A percentile compares a stretch with the other conserved stretches of the same genome.
phyloP scores from a whole-genome alignment of 257 asterid species.

The Solanum lycopersicoides region DNA sequence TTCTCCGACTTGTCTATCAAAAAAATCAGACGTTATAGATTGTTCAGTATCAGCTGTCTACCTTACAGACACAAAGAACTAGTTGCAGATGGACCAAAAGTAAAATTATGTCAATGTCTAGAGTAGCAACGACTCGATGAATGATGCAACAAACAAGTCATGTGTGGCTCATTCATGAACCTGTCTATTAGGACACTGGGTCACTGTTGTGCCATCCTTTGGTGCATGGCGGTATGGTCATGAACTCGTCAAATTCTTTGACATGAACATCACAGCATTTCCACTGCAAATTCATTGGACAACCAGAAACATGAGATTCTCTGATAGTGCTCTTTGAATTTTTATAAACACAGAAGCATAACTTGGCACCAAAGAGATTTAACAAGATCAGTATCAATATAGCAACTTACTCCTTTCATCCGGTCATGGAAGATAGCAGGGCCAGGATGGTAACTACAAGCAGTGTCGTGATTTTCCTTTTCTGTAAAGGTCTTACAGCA shows the following conservation, averaged over 20 bases:
- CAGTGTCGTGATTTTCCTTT: conserved; percentile 74
- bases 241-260: conserved; percentile 86
- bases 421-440: conserved; percentile 88
- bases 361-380: background rate
- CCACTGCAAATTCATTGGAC: conserved; percentile 46
- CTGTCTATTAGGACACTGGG: conserved; percentile 8
- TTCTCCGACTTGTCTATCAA: background rate
- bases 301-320: background rate
- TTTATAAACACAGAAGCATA: background rate
- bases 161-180: background rate
- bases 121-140: background rate
- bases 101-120: background rate
- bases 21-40: background rate
- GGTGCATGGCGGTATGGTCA: conserved; percentile 68
- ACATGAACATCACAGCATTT: conserved; percentile 87
- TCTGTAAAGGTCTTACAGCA: conserved; percentile 73
- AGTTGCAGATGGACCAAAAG: background rate
- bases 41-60: background rate
- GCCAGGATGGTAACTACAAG: conserved; percentile 90
- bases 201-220: conserved; percentile 89
- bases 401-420: conserved; percentile 72
- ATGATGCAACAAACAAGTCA: background rate
- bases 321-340: background rate
- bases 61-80: background rate
- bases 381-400: background rate